Evolutionary conservation across 140 eudicot species (phyloP).

Genomic region (Bidens hawaiensis): DNA sequence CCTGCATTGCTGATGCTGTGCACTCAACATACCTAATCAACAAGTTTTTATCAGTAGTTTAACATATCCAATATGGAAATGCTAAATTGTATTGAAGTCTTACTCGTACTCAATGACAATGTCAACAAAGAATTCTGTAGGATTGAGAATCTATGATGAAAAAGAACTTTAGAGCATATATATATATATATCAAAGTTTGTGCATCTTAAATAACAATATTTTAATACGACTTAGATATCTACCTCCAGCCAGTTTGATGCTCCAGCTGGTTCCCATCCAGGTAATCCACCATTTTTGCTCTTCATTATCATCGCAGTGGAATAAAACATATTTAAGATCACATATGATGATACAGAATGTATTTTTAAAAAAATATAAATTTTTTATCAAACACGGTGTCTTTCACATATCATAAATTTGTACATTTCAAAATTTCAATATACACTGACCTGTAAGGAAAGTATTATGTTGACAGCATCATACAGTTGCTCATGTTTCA

Average conservation of each 20-base stretch:
- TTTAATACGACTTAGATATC: constrained; percentile 14
- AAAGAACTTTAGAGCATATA: background rate
- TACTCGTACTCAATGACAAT: constrained; percentile 77
- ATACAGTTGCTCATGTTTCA: constrained; percentile 55
- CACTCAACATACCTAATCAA: constrained; percentile 70
- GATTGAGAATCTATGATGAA: constrained; percentile 54
- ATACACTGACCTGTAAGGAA: constrained; percentile 57
- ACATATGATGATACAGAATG: background rate
- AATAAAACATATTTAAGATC: constrained; percentile 9
- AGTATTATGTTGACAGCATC: constrained; percentile 72
- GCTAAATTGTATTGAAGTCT: constrained; percentile 12
- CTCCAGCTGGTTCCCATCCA: constrained; percentile 83
- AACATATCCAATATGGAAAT: background rate
- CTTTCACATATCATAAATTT: background rate
- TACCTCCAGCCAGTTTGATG: constrained; percentile 82
- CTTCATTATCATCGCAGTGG: constrained; percentile 27
- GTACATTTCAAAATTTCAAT: background rate
- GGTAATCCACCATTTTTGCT: constrained; percentile 81
- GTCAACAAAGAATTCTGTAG: constrained; percentile 67
- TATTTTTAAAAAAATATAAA: background rate
- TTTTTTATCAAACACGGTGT: background rate
- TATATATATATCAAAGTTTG: background rate
- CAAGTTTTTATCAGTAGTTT: background rate
- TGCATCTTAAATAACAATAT: background rate
- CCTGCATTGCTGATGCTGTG: constrained; percentile 74